Evolutionary conservation across 306 rosid species (phyloP).

Genomic region (Calophaca sinica): DNA sequence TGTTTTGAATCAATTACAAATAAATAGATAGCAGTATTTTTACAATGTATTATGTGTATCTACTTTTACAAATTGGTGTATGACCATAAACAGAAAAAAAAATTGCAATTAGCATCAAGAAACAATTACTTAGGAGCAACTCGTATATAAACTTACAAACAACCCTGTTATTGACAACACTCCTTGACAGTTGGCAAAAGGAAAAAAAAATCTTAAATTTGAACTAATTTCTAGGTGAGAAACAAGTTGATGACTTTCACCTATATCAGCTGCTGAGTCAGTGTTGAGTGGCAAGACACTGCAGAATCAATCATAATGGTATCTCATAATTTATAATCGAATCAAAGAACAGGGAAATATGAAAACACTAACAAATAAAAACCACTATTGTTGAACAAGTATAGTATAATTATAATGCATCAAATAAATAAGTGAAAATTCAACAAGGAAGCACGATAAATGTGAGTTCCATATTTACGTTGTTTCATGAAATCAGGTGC

Average conservation of each 20-base stretch:
- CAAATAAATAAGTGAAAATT: not conserved
- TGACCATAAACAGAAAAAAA: conserved; percentile 7
- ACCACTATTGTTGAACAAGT: not conserved
- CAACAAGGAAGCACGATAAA: not conserved
- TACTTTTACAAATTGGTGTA: conserved; percentile 3
- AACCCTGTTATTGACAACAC: no score
- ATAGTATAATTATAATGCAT: not conserved
- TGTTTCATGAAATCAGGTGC: no score
- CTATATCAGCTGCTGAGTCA: no score
- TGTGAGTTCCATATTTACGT: not conserved
- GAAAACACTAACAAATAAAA: conserved; percentile 27
- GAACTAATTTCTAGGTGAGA: no score
- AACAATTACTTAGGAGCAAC: conserved; percentile 29
- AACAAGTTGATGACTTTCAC: no score
- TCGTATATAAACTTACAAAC: not conserved
- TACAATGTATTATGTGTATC: not conserved
- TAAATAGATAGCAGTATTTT: not conserved
- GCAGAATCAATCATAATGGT: conserved; percentile 53
- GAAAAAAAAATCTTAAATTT: no score
- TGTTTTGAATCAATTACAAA: not conserved
- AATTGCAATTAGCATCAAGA: not conserved
- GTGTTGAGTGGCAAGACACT: conserved; percentile 56
- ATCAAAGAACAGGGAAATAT: conserved; percentile 31
- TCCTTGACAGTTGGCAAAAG: no score
- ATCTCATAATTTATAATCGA: conserved; percentile 43